Conservation (phyloP, 2,329 filamentous ascomycete species). For the Aspergillus arachidicola region DNA sequence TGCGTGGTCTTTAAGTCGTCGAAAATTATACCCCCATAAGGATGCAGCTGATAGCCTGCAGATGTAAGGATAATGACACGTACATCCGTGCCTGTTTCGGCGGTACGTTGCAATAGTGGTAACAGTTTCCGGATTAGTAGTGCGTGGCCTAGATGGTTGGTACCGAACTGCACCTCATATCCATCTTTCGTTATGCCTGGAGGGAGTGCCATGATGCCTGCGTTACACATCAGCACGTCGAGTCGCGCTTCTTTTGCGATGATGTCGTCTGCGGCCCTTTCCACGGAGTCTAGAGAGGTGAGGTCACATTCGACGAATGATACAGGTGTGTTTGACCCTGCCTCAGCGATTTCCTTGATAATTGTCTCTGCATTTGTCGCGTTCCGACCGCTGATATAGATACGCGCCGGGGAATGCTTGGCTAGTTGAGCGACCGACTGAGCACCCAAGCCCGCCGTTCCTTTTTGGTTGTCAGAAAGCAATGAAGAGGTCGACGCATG, state of each 20-base stretch:
- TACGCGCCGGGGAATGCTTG: conserved; percentile 41
- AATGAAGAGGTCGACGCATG: neutral
- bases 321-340: conserved; percentile 29
- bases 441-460: conserved; percentile 48
- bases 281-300: conserved; percentile 47
- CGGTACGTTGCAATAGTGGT: conserved; percentile 13
- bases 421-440: conserved; percentile 43
- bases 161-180: conserved; percentile 54
- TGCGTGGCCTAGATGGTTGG: conserved; percentile 53
- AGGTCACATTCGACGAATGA: conserved; percentile 51
- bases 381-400: conserved; percentile 39
- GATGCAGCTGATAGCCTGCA: neutral
- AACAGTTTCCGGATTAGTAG: conserved; percentile 13
- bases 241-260: conserved; percentile 33
- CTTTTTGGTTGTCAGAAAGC: neutral
- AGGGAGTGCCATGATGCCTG: conserved; percentile 48
- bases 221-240: conserved; percentile 52
- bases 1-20: neutral
- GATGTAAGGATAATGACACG: conserved; percentile 4
- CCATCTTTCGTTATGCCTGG: conserved; percentile 47
- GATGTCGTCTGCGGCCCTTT: conserved; percentile 45
- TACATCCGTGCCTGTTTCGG: neutral
- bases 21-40: neutral
- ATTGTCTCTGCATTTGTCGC: conserved; percentile 35
- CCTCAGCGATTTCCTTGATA: conserved; percentile 40